phyloP scores from a whole-genome alignment of 2,329 filamentous ascomycete species.

The Aspergillus sp. region DNA sequence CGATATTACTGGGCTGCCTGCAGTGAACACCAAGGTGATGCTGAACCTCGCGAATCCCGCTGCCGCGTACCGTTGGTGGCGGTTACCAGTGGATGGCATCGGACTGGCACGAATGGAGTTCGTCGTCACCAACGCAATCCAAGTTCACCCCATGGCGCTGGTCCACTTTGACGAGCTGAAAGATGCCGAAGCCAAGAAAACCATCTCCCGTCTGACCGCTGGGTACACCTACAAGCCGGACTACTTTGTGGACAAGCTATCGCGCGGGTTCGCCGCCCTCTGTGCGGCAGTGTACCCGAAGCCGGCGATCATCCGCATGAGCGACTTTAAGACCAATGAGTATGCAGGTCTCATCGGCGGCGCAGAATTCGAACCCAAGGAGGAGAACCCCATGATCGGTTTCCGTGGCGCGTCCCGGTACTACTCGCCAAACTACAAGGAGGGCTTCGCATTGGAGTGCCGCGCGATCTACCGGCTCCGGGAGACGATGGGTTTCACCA shows the following conservation, averaged over 20 bases:
- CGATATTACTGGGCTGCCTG: constrained; percentile 1
- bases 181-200: constrained; percentile 21
- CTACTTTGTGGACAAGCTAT: constrained; percentile 39
- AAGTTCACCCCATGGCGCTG: constrained; percentile 38
- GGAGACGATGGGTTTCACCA: constrained; percentile 38
- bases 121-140: constrained; percentile 37
- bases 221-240: constrained; percentile 35
- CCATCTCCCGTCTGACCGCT: constrained; percentile 28
- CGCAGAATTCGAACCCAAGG: constrained; percentile 37
- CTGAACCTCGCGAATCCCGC: constrained; percentile 39
- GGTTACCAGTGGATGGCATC: constrained; percentile 38
- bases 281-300: constrained; percentile 39
- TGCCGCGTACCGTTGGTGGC: constrained; percentile 41
- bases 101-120: constrained; percentile 43
- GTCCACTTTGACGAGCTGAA: constrained; percentile 31
- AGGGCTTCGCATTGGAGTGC: constrained; percentile 41
- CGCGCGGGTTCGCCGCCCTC: constrained; percentile 36
- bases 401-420: constrained; percentile 43
- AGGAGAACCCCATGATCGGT: constrained; percentile 43
- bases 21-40: constrained; percentile 33
- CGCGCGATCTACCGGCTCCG: constrained; percentile 30
- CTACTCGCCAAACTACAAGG: constrained; percentile 38
- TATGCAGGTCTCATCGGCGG: constrained; percentile 41
- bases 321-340: constrained; percentile 44
- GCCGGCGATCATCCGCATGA: constrained; percentile 39